Evolutionary conservation across 129 eudicot genomes (phyloP), one percentile per base, ranked within the genome.

Genomic region (Helianthus tuberosus): DNA sequence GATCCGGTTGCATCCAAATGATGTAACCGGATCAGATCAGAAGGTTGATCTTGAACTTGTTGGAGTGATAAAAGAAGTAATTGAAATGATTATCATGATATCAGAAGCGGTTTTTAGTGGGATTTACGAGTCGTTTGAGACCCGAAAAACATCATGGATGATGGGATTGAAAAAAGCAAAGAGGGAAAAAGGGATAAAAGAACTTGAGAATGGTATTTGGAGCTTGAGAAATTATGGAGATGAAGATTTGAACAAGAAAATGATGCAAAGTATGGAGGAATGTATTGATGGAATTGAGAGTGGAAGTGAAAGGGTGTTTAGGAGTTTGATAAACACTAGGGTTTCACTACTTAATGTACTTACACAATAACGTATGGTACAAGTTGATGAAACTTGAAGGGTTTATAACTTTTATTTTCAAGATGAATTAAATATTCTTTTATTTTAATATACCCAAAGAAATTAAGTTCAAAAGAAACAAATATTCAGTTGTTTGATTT

Each of bases 301-400:
- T 64, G 88, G 86, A 5, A 84, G 95, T 71, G 97, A 84, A 65
- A 88, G 61, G 69, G 89, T 83, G 73, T 88, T 91, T 76, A 82
- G 97, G 89, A 88, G 97, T 76, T 78, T 91, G 80, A 88, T 91
- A 48, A 91, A 83, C 72, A 80, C 97, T 13, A 80, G 95, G 72
- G 97, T 91, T 77, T 86, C 97, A 47, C 76, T 91, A 27, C 95
- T 91, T 20, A 86, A 91, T 85, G 84, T 91, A 68, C 89, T 91
- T 52, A 87, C 96, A 69, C 88, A 87, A 64, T 81, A 81, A 73
- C 39, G 15, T 9, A 20, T 12, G 27, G 13, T 23, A 51, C 82
- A 52, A 78, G 57, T 51, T 38, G 14, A 60, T 15, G 59, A 55
- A 44, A 27, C 11, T 69, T 44, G 66, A 52, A 64, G 52, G 54